Percentiles rank a stretch among this genome's conserved stretches.
These are phyloP conservation scores for Inga oerstediana DNA, from an alignment of 306 rosid genomes.

Conservation along the genomic window DNA sequence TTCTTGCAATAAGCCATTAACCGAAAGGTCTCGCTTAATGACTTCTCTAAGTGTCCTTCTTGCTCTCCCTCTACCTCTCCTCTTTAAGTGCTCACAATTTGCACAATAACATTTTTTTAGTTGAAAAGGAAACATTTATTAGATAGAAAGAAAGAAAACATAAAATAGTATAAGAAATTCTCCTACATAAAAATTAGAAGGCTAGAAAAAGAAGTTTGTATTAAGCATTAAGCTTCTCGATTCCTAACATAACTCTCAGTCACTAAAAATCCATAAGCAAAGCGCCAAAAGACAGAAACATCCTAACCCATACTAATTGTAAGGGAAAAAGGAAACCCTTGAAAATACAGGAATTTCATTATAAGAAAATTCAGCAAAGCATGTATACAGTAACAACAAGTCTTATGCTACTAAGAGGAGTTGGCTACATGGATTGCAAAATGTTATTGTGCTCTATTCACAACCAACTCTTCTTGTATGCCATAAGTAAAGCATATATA, in stretches of 20 bases:
- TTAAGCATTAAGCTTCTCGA: background rate
- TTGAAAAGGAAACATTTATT: background rate
- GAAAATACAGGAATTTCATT: background rate
- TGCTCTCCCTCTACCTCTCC: no score
- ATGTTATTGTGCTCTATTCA: background rate
- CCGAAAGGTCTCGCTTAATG: no score
- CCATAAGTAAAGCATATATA: background rate
- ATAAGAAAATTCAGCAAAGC: background rate
- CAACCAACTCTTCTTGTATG: background rate
- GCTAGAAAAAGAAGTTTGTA: background rate
- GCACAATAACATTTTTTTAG: background rate
- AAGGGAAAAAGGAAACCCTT: background rate
- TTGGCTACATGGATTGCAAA: background rate
- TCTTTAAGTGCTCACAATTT: background rate
- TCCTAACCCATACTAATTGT: background rate
- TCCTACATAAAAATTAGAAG: background rate
- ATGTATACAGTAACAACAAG: background rate
- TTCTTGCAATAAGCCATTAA: no score
- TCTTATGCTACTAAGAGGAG: background rate
- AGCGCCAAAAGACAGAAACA: background rate
- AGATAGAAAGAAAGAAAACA: background rate
- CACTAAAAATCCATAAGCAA: background rate
- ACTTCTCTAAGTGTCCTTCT: no score
- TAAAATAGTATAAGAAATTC: background rate
- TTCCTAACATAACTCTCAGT: background rate